These are phyloP conservation scores for Syncephalastrum contaminatum DNA, from an alignment of 371 early-diverging fungal species.

Conservation along the genomic window DNA sequence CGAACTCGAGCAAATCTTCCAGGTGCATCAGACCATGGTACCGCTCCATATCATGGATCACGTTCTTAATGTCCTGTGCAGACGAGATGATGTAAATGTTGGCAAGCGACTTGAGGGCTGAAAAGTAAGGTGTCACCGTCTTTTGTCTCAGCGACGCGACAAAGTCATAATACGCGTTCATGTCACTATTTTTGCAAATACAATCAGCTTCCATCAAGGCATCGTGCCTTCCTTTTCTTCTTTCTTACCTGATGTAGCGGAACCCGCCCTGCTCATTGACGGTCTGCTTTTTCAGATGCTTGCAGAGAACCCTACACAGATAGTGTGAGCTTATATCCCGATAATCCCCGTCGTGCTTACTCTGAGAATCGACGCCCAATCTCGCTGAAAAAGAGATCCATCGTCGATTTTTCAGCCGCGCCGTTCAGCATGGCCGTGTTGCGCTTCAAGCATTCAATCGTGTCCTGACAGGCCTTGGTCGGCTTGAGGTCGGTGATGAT, in stretches of 20 bases:
- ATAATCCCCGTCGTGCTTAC: too few relatives aligned
- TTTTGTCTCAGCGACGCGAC: conserved; percentile 62
- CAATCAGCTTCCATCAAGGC: not conserved
- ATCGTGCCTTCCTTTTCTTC: not conserved
- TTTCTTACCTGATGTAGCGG: conserved; percentile 67
- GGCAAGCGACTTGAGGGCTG: conserved; percentile 88
- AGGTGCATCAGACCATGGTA: conserved; percentile 83
- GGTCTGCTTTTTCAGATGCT: conserved; percentile 77
- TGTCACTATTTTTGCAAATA: conserved; percentile 56
- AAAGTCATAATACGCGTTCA: conserved; percentile 80
- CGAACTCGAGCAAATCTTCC: conserved; percentile 93
- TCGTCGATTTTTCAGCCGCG: conserved; percentile 81
- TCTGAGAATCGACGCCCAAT: conserved; percentile 85
- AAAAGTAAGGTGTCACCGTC: conserved; percentile 74
- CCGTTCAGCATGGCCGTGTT: conserved; percentile 74
- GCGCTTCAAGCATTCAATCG: conserved; percentile 74
- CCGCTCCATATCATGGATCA: conserved; percentile 83
- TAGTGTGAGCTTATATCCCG: not conserved
- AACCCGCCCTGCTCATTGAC: conserved; percentile 81
- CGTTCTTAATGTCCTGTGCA: conserved; percentile 74
- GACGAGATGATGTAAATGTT: conserved; percentile 88
- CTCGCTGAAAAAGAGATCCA: conserved; percentile 89
- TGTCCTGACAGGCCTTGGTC: conserved; percentile 69
- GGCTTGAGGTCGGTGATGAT: conserved; percentile 57
- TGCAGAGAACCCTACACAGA: conserved; percentile 58